These are phyloP conservation scores for Carex kokanica DNA, from an alignment of 176 grass and related monocot species.

Conservation along the genomic window DNA sequence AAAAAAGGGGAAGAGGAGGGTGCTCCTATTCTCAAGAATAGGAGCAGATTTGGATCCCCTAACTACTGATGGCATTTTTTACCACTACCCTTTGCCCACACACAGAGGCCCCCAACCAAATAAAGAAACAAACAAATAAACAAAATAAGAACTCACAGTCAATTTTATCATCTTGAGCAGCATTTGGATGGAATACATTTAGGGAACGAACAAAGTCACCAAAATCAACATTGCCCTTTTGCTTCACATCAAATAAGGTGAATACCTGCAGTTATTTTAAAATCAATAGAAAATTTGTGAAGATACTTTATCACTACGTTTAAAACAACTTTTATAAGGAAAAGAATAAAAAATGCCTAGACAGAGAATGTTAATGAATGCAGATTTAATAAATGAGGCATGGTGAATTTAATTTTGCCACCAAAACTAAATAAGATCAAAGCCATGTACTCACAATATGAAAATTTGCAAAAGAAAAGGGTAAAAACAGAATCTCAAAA, in stretches of 20 bases:
- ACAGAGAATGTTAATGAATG: background rate
- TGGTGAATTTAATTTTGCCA: background rate
- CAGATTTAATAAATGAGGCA: conserved; percentile 18
- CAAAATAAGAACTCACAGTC: conserved; percentile 58
- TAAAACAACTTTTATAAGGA: background rate
- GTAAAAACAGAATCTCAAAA: conserved; percentile 8
- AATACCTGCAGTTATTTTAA: conserved; percentile 59
- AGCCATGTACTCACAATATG: background rate
- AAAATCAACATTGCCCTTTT: conserved; percentile 85
- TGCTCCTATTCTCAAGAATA: no score
- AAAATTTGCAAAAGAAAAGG: background rate
- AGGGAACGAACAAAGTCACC: conserved; percentile 88
- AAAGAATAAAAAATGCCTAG: background rate
- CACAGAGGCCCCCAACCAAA: background rate
- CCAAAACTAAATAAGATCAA: background rate
- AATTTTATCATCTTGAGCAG: conserved; percentile 89
- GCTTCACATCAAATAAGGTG: conserved; percentile 92
- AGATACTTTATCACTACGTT: background rate
- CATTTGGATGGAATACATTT: conserved; percentile 94
- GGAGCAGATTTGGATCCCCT: background rate
- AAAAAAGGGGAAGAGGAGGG: no score
- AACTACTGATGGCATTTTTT: background rate
- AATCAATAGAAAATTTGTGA: background rate
- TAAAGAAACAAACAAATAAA: conserved; percentile 2
- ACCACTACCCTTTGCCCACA: background rate